Base-by-base conservation (phyloP, 495 filamentous ascomycete species). In the Xylaria bambusicola region DNA sequence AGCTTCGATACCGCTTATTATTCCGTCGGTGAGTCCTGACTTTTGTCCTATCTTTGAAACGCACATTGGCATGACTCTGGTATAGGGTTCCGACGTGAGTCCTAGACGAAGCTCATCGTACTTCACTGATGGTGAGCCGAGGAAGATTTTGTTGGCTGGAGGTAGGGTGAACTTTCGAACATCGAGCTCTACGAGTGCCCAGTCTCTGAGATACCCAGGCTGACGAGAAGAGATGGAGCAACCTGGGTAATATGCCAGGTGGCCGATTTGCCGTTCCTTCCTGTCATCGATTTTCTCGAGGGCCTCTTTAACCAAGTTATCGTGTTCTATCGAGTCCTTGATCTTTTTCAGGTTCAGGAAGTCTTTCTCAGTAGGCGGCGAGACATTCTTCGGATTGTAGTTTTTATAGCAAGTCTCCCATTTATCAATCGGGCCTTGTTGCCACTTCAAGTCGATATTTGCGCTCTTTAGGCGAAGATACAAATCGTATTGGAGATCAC, bases 1-100 rank as follows among this genome's bases (percentile, higher is more conserved):
- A 24, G 56, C 56, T 52, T 60, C 56, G 27, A 60, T 52, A 31
- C 48, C 23, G 46, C 45, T 52, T n/a, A 7, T 44, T 33, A 2
- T 40, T 24, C 56, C 56, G 33, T 4, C 21, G 8, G 46, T 60
- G 6, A 60, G 56, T 27, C 56, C 56, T 23, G 56, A 52, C 17
- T 2, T 29, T 27, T 17, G 15, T 4, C 56, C 56, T 44, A 33
- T 26, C 24, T 60, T 60, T 9, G 44, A 45, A 41, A 60, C 56
- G 10, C 23, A 6, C 13, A 1, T 20, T 15, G 21, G 23, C 18
- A 26, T 75, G 20, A 15, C 5, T n/a, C 15, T 31, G 18, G 7
- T 33, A 29, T 18, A 18, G 33, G 13, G 2, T 24, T 45, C 24
- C 29, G 10, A 33, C 29, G 5, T 33, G 23, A 5, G 46, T 31